Evolutionary conservation across 2,329 filamentous ascomycete species (phyloP).

Genomic region (Volutella citrinella): DNA sequence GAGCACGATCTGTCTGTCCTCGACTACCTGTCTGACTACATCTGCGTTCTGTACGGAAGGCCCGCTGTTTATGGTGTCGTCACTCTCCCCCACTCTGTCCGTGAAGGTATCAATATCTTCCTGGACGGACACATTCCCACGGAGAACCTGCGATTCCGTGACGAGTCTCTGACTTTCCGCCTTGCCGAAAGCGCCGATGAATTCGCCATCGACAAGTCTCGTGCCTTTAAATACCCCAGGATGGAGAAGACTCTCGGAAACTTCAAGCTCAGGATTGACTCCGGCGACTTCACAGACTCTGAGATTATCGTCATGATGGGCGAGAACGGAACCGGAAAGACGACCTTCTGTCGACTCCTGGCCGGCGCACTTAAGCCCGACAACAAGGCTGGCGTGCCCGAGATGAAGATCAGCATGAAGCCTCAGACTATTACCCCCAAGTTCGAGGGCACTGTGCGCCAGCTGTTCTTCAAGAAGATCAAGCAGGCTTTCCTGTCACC

Average conservation of each 20-base stretch:
- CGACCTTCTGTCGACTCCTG: conserved; percentile 95
- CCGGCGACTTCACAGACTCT: conserved; percentile 90
- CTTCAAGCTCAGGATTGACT: conserved; percentile 80
- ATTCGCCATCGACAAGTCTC: conserved; percentile 77
- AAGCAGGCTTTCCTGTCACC: conserved; percentile 94
- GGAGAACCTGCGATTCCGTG: conserved; percentile 96
- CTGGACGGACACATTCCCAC: conserved; percentile 96
- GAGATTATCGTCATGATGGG: conserved; percentile 99
- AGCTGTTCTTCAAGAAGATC: conserved; percentile 99
- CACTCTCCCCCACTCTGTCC: conserved; percentile 89
- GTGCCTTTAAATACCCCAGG: conserved; percentile 80
- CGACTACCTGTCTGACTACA: conserved; percentile 97
- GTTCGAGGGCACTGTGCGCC: conserved; percentile 93
- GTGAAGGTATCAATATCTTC: conserved; percentile 99
- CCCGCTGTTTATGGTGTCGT: conserved; percentile 98
- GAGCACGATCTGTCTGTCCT: conserved; percentile 99
- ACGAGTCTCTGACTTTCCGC: conserved; percentile 94
- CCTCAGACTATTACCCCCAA: conserved; percentile 99
- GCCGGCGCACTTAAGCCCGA: conserved; percentile 94
- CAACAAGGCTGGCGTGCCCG: conserved; percentile 70
- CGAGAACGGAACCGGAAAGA: conserved; percentile 99
- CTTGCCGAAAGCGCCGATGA: conserved; percentile 88
- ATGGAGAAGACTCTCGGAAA: conserved; percentile 92
- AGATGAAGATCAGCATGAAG: conserved; percentile 99
- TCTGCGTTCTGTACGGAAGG: conserved; percentile 94